Evolutionary conservation across 371 early-diverging fungal genomes (phyloP).

Genomic region (Choanephora cucurbitarum): DNA sequence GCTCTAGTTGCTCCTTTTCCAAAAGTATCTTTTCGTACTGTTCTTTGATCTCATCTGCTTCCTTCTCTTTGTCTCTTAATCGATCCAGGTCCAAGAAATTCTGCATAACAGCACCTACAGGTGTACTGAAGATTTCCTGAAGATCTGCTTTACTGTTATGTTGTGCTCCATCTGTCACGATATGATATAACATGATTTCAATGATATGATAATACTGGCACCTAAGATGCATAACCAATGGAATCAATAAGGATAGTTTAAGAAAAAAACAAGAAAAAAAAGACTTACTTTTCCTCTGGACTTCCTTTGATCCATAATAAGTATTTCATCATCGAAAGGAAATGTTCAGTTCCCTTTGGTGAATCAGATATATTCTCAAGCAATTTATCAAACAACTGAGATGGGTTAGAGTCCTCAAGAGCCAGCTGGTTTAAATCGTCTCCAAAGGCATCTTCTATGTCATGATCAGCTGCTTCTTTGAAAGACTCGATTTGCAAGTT

Average conservation of each 20-base stretch:
- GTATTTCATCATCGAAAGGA: slow-evolving; percentile 69
- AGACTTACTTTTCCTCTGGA: slow-evolving; percentile 47
- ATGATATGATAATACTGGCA: slow-evolving; percentile 76
- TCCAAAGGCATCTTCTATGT: slow-evolving; percentile 39
- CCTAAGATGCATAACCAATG: slow-evolving; percentile 22
- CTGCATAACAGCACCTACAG: slow-evolving; percentile 55
- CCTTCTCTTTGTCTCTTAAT: slow-evolving; percentile 55
- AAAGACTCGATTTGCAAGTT: slow-evolving; percentile 73
- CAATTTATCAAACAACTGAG: slow-evolving; percentile 68
- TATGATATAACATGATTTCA: slow-evolving; percentile 71
- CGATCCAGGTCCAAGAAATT: slow-evolving; percentile 73
- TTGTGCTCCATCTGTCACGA: slow-evolving; percentile 74
- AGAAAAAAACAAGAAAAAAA: background rate
- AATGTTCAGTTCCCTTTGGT: slow-evolving; percentile 65
- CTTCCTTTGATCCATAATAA: slow-evolving; percentile 76
- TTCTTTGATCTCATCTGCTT: slow-evolving; percentile 44
- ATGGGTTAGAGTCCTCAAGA: slow-evolving; percentile 57
- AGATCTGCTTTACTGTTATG: slow-evolving; percentile 52
- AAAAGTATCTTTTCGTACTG: slow-evolving; percentile 20
- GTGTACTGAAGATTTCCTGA: slow-evolving; percentile 25
- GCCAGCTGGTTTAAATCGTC: slow-evolving; percentile 15
- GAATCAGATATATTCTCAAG: slow-evolving; percentile 61
- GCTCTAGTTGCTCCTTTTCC: slow-evolving; percentile 26
- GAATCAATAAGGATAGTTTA: background rate
- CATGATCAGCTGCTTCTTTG: slow-evolving; percentile 73